A percentile compares a stretch with the other conserved stretches of the same genome.
phyloP scores from a whole-genome alignment of 768 basidiomycete species.

The Mycena sanguinolenta region DNA sequence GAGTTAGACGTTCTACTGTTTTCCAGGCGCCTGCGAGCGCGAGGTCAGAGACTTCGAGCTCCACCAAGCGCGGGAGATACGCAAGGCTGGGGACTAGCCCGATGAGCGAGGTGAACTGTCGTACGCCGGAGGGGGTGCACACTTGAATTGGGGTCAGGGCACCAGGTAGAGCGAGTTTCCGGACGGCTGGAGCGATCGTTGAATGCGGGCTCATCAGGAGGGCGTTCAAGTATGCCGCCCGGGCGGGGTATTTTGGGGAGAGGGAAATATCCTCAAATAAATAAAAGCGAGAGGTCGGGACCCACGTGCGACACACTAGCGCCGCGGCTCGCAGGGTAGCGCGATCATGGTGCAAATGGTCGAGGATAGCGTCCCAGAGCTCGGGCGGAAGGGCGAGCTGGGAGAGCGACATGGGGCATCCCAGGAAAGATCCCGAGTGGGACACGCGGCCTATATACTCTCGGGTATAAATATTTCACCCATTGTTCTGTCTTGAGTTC shows the following conservation, averaged over 20 bases:
- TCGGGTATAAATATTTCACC: not conserved
- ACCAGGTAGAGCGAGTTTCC: constrained; percentile 5
- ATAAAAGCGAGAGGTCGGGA: constrained; percentile 46
- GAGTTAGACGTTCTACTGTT: constrained; percentile 33
- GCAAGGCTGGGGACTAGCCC: constrained; percentile 16
- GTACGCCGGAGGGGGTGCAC: not conserved
- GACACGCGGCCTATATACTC: constrained; percentile 16
- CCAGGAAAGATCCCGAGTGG: not conserved
- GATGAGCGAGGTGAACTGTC: constrained; percentile 10
- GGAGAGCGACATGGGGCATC: constrained; percentile 13
- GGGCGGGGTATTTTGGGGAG: constrained; percentile 6
- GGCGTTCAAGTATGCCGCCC: constrained; percentile 16
- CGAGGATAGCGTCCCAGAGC: constrained; percentile 48
- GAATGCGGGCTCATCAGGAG: constrained; percentile 25
- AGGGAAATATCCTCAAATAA: constrained; percentile 39
- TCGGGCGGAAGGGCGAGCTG: constrained; percentile 41
- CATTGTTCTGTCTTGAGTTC: constrained; percentile 24
- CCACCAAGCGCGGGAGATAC: constrained; percentile 7
- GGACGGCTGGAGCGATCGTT: constrained; percentile 24
- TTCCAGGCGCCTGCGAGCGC: constrained; percentile 33
- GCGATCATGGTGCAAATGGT: constrained; percentile 47
- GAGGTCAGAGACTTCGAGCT: constrained; percentile 21
- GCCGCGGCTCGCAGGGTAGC: constrained; percentile 39
- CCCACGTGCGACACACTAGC: constrained; percentile 43
- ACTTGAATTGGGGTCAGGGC: constrained; percentile 17